phyloP scores from a whole-genome alignment of 2,329 filamentous ascomycete species.

The Rugonectria rugulosa region DNA sequence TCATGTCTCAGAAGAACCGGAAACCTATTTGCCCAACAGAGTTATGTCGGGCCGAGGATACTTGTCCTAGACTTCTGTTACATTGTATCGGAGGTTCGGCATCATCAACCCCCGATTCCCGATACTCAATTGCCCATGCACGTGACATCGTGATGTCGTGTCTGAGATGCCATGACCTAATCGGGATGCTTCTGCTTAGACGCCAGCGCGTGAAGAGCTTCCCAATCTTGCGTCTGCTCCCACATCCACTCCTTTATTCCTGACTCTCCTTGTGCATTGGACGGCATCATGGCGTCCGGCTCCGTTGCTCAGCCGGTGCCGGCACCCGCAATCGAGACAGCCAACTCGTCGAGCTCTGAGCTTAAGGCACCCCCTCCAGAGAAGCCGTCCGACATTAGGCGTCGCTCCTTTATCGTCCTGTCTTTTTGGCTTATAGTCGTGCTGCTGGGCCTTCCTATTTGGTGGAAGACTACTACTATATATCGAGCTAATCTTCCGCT shows the following conservation, averaged over 20 bases:
- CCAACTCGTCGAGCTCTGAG: slow-evolving; percentile 9
- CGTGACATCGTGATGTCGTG: slow-evolving; percentile 41
- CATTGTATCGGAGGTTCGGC: slow-evolving; percentile 35
- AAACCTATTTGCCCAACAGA: too few relatives aligned
- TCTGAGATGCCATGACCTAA: slow-evolving; percentile 25
- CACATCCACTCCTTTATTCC: not conserved
- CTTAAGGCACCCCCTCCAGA: slow-evolving; percentile 74
- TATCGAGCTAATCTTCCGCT: slow-evolving; percentile 86
- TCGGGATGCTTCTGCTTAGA: slow-evolving; percentile 3
- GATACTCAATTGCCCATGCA: slow-evolving; percentile 12
- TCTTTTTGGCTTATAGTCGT: slow-evolving; percentile 93
- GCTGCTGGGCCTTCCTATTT: slow-evolving; percentile 86
- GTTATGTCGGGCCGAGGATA: too few relatives aligned
- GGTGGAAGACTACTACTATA: slow-evolving; percentile 94
- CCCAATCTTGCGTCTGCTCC: slow-evolving; percentile 6
- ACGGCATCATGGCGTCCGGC: slow-evolving; percentile 35
- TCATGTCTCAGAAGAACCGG: too few relatives aligned
- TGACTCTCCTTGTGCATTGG: not conserved
- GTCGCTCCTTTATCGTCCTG: slow-evolving; percentile 77
- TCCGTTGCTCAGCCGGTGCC: slow-evolving; percentile 30
- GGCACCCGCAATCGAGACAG: slow-evolving; percentile 14
- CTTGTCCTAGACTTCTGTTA: too few relatives aligned
- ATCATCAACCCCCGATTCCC: slow-evolving; percentile 19
- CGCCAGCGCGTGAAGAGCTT: slow-evolving; percentile 15
- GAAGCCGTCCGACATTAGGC: slow-evolving; percentile 70